A percentile compares a stretch with the other conserved stretches of the same genome.
Conservation (phyloP, 2,329 filamentous ascomycete genomes). For the Hyphodiscus sp. region DNA sequence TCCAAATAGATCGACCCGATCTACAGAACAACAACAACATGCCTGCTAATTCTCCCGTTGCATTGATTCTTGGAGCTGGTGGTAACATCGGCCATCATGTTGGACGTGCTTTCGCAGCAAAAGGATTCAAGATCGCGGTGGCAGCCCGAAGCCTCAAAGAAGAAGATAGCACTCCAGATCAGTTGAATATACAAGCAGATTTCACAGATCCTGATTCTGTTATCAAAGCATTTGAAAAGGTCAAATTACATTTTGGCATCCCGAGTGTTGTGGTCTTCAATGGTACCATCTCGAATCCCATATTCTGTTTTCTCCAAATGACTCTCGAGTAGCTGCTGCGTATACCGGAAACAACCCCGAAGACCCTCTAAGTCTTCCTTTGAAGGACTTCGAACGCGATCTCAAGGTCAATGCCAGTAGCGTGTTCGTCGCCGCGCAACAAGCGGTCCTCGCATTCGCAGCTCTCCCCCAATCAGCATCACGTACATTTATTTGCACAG, state of each 20-base stretch:
- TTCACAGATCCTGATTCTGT: constrained; percentile 32
- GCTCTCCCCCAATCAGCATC: constrained; percentile 22
- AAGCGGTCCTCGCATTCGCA: constrained; percentile 31
- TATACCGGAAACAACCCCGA: constrained; percentile 19
- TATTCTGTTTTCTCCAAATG: not conserved
- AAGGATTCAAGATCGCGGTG: constrained; percentile 37
- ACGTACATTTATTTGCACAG: constrained; percentile 40
- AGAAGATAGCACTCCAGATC: constrained; percentile 24
- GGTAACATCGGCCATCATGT: constrained; percentile 32
- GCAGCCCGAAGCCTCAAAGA: constrained; percentile 28
- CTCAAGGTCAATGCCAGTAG: constrained; percentile 34
- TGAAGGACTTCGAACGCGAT: constrained; percentile 25
- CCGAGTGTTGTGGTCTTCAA: constrained; percentile 40
- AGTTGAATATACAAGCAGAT: constrained; percentile 33
- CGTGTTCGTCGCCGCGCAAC: constrained; percentile 34
- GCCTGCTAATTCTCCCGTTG: constrained; percentile 8
- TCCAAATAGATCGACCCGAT: no score
- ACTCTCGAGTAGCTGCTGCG: constrained; percentile 6
- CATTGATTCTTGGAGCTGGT: constrained; percentile 37
- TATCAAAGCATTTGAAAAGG: constrained; percentile 31
- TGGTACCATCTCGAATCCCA: constrained; percentile 19
- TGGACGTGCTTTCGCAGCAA: constrained; percentile 31
- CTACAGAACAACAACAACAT: not conserved
- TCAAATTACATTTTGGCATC: constrained; percentile 26
- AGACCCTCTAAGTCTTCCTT: constrained; percentile 29